Percentiles rank a stretch among this genome's conserved stretches.
Conservation (phyloP, 1,284 basidiomycete genomes). For the Marasmius tenuissimus region DNA sequence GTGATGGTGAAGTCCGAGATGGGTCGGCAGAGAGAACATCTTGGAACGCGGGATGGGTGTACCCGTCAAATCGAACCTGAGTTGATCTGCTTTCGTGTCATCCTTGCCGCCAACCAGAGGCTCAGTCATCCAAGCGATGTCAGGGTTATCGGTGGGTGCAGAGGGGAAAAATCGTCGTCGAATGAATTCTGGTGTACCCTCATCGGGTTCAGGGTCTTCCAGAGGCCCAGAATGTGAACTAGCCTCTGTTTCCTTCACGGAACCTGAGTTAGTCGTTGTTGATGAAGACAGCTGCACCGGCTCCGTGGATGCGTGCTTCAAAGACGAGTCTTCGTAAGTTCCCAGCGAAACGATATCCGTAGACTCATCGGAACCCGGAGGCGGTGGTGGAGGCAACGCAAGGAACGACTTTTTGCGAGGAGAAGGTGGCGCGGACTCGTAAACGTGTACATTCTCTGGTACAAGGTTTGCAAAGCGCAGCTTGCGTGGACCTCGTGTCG, state of each 20-base stretch:
- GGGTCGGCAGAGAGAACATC: slow-evolving; percentile 64
- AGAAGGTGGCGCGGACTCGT: slow-evolving; percentile 76
- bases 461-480: slow-evolving; percentile 48
- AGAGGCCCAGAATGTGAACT: background rate
- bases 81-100: slow-evolving; percentile 13
- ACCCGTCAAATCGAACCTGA: slow-evolving; percentile 79
- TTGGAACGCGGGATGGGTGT: slow-evolving; percentile 54
- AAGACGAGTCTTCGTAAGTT: background rate
- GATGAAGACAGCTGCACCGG: background rate
- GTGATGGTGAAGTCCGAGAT: slow-evolving; percentile 91
- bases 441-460: slow-evolving; percentile 63
- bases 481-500: slow-evolving; percentile 40
- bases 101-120: slow-evolving; percentile 10
- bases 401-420: slow-evolving; percentile 51
- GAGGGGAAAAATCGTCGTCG: slow-evolving; percentile 83
- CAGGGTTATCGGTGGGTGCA: slow-evolving; percentile 65
- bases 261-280: background rate
- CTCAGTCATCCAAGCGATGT: slow-evolving; percentile 74
- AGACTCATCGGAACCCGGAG: slow-evolving; percentile 43
- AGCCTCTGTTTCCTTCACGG: background rate
- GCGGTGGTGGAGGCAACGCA: slow-evolving; percentile 52
- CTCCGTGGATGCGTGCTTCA: background rate
- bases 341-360: slow-evolving; percentile 18
- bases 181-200: slow-evolving; percentile 82
- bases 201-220: slow-evolving; percentile 44